Conservation (phyloP, 495 filamentous ascomycete genomes). For the Rostrohypoxylon terebratum region DNA sequence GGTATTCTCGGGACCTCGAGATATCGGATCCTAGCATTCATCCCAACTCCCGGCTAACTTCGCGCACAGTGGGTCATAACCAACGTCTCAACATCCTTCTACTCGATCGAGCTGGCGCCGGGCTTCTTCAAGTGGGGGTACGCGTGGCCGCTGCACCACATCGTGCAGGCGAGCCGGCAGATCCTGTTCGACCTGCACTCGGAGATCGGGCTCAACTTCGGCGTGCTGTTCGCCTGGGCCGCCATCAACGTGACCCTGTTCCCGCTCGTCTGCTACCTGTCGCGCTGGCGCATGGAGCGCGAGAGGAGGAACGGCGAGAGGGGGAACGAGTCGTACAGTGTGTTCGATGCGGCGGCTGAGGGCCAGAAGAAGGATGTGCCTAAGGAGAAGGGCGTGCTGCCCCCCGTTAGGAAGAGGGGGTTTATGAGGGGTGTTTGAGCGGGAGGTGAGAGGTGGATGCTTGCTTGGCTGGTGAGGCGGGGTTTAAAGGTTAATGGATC, state of each 20-base stretch:
- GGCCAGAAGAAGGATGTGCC: slow-evolving; percentile 35
- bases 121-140: slow-evolving; percentile 75
- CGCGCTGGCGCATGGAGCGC: slow-evolving; percentile 67
- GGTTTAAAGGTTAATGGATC: not conserved
- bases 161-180: slow-evolving; percentile 72
- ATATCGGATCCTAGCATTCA: not conserved
- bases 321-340: slow-evolving; percentile 28
- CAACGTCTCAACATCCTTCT: slow-evolving; percentile 75
- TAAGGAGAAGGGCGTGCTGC: slow-evolving; percentile 41
- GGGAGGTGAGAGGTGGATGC: not conserved
- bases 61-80: slow-evolving; percentile 70
- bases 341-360: slow-evolving; percentile 31
- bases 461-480: not conserved
- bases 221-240: slow-evolving; percentile 71
- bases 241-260: slow-evolving; percentile 68
- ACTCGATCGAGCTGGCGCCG: slow-evolving; percentile 68
- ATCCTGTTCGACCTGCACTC: slow-evolving; percentile 73
- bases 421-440: slow-evolving; percentile 41
- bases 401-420: slow-evolving; percentile 40
- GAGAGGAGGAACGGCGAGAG: slow-evolving; percentile 46
- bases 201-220: slow-evolving; percentile 73
- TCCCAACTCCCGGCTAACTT: slow-evolving; percentile 24
- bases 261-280: slow-evolving; percentile 69
- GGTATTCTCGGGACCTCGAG: not conserved
- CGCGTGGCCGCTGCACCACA: slow-evolving; percentile 76